These are phyloP conservation scores for Cruciata laevipes DNA, from an alignment of 257 asterid genomes.

Conservation along the genomic window DNA sequence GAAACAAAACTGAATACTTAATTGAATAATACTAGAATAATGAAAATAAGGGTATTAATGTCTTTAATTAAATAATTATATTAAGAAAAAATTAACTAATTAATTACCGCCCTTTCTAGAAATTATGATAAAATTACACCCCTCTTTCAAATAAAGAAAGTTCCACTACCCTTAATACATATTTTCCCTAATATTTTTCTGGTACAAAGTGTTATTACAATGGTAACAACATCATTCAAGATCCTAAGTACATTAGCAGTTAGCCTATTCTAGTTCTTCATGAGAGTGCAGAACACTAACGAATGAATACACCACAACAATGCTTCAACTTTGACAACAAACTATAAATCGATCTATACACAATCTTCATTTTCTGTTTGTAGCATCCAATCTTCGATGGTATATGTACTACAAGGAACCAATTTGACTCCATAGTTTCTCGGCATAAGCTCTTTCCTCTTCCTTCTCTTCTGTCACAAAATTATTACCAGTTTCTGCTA, in stretches of 20 bases:
- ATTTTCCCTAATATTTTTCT: not conserved
- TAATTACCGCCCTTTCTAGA: no score
- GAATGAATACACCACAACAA: not conserved
- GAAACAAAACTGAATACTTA: no score
- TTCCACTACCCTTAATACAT: no score
- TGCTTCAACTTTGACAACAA: not conserved
- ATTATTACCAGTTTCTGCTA: constrained; percentile 25
- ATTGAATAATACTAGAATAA: no score
- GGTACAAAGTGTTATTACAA: not conserved
- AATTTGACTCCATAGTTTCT: constrained; percentile 63
- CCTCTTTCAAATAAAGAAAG: no score
- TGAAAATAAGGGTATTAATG: no score
- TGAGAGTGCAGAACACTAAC: no score
- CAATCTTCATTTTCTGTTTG: not conserved
- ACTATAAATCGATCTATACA: not conserved
- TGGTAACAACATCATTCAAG: not conserved
- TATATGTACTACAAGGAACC: no score
- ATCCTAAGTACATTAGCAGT: not conserved
- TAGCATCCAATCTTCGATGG: no score
- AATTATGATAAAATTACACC: no score
- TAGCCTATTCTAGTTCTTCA: not conserved
- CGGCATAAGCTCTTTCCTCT: constrained; percentile 78
- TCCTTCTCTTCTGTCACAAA: constrained; percentile 47
- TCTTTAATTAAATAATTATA: no score
- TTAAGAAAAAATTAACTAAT: no score